Evolutionary conservation across 2,329 filamentous ascomycete species (phyloP).

Genomic region (Cladophialophora exuberans): DNA sequence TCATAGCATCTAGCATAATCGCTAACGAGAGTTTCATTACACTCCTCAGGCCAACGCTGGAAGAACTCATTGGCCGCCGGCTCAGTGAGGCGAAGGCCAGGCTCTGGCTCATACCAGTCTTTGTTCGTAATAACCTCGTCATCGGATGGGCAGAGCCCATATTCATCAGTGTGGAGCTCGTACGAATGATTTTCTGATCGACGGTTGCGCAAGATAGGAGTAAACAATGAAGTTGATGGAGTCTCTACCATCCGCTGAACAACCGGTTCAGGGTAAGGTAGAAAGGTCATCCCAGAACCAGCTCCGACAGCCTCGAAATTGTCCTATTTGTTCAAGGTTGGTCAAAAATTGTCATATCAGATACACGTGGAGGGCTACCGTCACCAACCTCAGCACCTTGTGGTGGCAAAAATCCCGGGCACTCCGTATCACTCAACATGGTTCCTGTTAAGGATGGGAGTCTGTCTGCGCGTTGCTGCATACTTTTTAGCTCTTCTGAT

Average conservation of each 20-base stretch:
- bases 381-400: not conserved
- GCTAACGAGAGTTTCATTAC: too few species aligned
- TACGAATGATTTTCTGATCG: not conserved
- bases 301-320: not conserved
- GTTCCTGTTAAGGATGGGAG: not conserved
- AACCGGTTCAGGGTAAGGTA: not conserved
- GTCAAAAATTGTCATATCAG: not conserved
- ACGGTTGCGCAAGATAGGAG: slow-evolving; percentile 9
- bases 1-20: too few species aligned
- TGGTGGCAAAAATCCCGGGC: not conserved
- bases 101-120: not conserved
- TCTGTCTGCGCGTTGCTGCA: not conserved
- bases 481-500: not conserved
- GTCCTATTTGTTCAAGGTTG: not conserved
- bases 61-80: not conserved
- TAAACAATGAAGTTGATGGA: slow-evolving; percentile 20
- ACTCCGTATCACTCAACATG: slow-evolving; percentile 1
- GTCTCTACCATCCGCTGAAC: not conserved
- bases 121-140: not conserved
- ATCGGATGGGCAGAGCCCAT: slow-evolving; percentile 20
- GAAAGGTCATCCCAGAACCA: not conserved
- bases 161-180: slow-evolving; percentile 14
- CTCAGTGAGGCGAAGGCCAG: not conserved
- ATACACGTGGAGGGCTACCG: not conserved
- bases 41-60: too few species aligned